A percentile compares a stretch with the other conserved stretches of the same genome.
Evolutionary conservation across 176 grass and related monocot genomes (phyloP).

Genomic region (Cenchrus purpureus): DNA sequence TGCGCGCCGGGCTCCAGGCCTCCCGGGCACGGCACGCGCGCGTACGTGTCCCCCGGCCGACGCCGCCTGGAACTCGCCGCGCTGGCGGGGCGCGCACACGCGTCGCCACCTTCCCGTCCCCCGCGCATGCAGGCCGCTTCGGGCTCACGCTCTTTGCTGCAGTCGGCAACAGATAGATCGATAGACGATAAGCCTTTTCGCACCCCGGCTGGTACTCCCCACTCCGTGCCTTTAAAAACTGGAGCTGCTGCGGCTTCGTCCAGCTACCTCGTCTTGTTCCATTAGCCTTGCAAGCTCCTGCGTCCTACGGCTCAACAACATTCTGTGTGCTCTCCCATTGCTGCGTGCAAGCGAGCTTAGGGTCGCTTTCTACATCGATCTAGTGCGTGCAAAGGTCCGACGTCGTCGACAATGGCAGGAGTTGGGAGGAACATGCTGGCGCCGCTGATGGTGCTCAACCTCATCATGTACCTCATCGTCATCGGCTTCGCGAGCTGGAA

Average conservation of each 20-base stretch:
- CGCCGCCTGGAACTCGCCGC: background rate
- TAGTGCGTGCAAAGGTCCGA: no score
- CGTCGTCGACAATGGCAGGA: constrained; percentile 19
- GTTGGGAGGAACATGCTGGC: constrained; percentile 61
- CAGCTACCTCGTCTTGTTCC: background rate
- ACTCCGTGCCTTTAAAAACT: constrained; percentile 9
- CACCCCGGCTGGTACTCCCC: background rate
- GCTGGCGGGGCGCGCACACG: background rate
- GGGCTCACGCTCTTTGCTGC: background rate
- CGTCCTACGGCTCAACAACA: background rate
- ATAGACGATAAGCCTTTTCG: background rate
- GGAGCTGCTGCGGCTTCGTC: background rate
- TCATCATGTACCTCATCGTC: constrained; percentile 77
- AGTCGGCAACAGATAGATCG: background rate
- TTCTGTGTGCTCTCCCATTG: background rate
- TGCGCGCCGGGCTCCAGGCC: background rate
- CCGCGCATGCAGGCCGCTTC: constrained; percentile 3
- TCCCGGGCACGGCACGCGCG: background rate
- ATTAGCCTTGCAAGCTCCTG: background rate
- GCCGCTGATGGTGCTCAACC: constrained; percentile 79
- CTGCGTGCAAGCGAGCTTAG: background rate
- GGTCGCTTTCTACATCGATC: background rate
- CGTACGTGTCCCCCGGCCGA: background rate
- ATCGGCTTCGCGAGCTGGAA: constrained; percentile 79
- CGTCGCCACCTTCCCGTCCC: background rate